Evolutionary conservation across 1,284 basidiomycete genomes (phyloP).

Genomic region (Testicularia cyperi): DNA sequence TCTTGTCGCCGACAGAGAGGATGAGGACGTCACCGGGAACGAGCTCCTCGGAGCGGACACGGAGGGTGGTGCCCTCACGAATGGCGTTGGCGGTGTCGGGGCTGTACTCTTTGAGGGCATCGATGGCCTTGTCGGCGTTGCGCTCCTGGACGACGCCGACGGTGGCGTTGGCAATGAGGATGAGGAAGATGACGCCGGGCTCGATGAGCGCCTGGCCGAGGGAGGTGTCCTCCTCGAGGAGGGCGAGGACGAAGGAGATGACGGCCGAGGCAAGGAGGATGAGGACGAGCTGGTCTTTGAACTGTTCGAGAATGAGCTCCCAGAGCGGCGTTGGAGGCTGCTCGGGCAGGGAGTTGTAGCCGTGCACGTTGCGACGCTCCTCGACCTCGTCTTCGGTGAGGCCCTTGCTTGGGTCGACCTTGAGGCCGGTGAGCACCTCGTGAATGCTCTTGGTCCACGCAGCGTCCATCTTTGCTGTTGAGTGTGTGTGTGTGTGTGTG

Average conservation of each 20-base stretch:
- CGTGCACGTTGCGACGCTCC: constrained; percentile 33
- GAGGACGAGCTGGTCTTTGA: constrained; percentile 65
- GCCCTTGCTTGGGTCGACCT: constrained; percentile 44
- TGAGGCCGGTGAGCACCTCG: constrained; percentile 41
- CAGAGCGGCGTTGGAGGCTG: constrained; percentile 85
- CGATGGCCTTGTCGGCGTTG: constrained; percentile 59
- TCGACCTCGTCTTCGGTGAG: constrained; percentile 46
- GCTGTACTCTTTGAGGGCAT: constrained; percentile 57
- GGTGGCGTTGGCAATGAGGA: constrained; percentile 58
- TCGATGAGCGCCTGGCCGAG: constrained; percentile 58
- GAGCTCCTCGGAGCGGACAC: constrained; percentile 45
- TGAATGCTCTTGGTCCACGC: constrained; percentile 55
- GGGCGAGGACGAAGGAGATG: constrained; percentile 56
- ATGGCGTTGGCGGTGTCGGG: constrained; percentile 53
- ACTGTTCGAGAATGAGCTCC: constrained; percentile 93
- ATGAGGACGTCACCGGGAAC: constrained; percentile 58
- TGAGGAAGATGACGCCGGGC: constrained; percentile 58
- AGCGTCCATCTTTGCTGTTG: constrained; percentile 50
- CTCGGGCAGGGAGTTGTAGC: constrained; percentile 70
- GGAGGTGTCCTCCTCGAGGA: constrained; percentile 51
- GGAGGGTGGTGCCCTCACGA: constrained; percentile 38
- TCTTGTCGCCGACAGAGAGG: constrained; percentile 57
- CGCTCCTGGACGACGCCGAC: constrained; percentile 59
- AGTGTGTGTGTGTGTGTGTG: neutral
- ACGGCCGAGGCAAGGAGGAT: constrained; percentile 57